Percentiles rank a stretch among this genome's conserved stretches.
Conservation (phyloP, 257 asterid genomes). For the Linderniella brevidens region DNA sequence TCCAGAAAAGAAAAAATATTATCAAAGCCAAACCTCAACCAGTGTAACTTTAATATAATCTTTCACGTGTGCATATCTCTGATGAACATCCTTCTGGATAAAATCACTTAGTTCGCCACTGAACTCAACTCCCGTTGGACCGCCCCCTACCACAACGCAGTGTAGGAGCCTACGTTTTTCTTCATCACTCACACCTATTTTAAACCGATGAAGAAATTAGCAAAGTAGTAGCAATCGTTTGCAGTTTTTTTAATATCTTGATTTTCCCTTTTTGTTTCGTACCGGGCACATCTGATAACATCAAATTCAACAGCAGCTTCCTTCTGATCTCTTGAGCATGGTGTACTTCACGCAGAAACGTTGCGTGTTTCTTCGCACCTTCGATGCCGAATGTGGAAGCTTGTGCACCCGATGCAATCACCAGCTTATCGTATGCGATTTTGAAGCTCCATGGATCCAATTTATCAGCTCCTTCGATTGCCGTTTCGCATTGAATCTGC, state of each 20-base stretch:
- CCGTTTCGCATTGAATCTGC: conserved; percentile 58
- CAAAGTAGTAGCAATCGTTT: too few species aligned
- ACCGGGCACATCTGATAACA: conserved; percentile 93
- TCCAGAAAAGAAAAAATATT: not conserved
- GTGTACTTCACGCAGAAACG: conserved; percentile 82
- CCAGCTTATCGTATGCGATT: conserved; percentile 68
- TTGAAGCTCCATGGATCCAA: conserved; percentile 57
- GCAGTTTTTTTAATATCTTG: too few species aligned
- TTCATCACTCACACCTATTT: conserved; percentile 62
- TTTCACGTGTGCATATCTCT: conserved; percentile 81
- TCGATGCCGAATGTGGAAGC: conserved; percentile 83
- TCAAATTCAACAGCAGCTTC: conserved; percentile 64
- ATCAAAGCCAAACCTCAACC: conserved; percentile 54
- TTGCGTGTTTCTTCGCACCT: conserved; percentile 70
- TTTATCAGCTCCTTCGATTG: conserved; percentile 24
- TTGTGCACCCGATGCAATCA: conserved; percentile 81
- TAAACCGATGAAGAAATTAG: not conserved
- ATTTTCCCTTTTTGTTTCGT: conserved; percentile 4
- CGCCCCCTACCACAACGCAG: conserved; percentile 96
- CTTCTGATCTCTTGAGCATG: conserved; percentile 96
- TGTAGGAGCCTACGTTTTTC: conserved; percentile 84
- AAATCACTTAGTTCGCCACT: conserved; percentile 98
- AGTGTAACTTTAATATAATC: conserved; percentile 78
- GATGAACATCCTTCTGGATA: conserved; percentile 70
- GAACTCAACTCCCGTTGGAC: conserved; percentile 98